Evolutionary conservation across 768 basidiomycete species (phyloP), one percentile per base, ranked within the genome.

Genomic region (Cyathus striatus): DNA sequence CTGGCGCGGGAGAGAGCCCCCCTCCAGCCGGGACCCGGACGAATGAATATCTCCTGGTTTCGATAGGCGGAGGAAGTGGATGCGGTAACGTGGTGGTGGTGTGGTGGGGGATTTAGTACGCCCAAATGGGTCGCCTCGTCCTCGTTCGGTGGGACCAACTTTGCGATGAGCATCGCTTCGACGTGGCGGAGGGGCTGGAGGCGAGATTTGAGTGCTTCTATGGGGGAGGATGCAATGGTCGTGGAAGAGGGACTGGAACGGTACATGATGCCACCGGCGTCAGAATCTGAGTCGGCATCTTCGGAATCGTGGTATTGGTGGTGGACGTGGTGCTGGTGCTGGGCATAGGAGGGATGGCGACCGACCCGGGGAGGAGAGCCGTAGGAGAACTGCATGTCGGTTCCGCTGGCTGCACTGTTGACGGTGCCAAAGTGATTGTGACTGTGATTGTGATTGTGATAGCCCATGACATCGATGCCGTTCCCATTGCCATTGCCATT

Each of bases 1-100:
- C 72, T 51, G 1, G 71, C 70, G 26, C 64, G 70, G 2, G 78
- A 67, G 25, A 83, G 56, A 14, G 69, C 72, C 10, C 79, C 78
- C 58, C 79, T 82, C 84, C 83, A 87, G 18, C 75, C 72, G 24
- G 72, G 66, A 1, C 83, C 81, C 0, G 86, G 81, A 3, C 86
- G 72, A 16, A 83, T 71, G 38, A 79, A 81, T 0, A 82, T 68
- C 51, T 83, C 81, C 23, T 74, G 69, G 37, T 56, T 66, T n/a
- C 61, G 49, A 53, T 60, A 56, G 6, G 60, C 55, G 41, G 40
- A 25, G 45, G 38, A 40, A 52, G 50, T n/a, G 47, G 48, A 22
- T 56, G 56, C 9, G 45, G 50, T 42, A n/a, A n/a, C 81, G 22
- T 74, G 69, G 37, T 56, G 65, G n/a, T 61, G 49, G 54, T 60